Evolutionary conservation across 2,329 filamentous ascomycete species (phyloP).

Genomic region (Diplodia sapinea): DNA sequence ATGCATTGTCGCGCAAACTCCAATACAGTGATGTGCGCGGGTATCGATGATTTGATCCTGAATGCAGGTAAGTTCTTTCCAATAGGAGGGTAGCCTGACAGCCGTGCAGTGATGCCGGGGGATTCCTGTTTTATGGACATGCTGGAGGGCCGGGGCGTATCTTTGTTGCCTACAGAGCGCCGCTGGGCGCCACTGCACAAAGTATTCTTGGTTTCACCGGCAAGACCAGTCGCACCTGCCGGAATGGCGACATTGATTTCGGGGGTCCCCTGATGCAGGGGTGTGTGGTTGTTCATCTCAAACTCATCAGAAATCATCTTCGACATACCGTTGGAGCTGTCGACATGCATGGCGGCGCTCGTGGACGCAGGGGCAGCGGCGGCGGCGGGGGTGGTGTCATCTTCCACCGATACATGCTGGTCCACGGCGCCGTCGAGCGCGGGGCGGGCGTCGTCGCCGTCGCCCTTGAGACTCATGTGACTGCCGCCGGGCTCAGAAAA

Average conservation of each 20-base stretch:
- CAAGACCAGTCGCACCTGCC: neutral
- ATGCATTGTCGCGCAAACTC: slow-evolving; percentile 94
- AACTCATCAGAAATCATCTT: slow-evolving; percentile 24
- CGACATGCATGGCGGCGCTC: neutral
- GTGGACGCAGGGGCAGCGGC: neutral
- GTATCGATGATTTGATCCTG: slow-evolving; percentile 79
- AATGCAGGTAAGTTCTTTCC: slow-evolving; percentile 27
- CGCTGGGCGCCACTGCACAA: neutral
- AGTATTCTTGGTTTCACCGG: slow-evolving; percentile 5
- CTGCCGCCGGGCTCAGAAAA: slow-evolving; percentile 44
- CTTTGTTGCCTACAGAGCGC: slow-evolving; percentile 2
- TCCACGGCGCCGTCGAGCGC: slow-evolving; percentile 18
- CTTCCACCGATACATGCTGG: slow-evolving; percentile 17
- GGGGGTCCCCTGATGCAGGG: slow-evolving; percentile 14
- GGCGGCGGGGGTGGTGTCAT: slow-evolving; percentile 8
- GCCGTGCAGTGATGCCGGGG: slow-evolving; percentile 24
- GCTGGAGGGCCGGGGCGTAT: slow-evolving; percentile 24
- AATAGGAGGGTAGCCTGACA: slow-evolving; percentile 57
- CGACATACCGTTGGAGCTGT: slow-evolving; percentile 32
- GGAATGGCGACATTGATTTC: slow-evolving; percentile 22
- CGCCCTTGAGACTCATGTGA: slow-evolving; percentile 42
- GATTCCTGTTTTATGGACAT: slow-evolving; percentile 30
- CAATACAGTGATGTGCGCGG: slow-evolving; percentile 70
- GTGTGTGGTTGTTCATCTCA: slow-evolving; percentile 23
- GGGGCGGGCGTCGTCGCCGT: slow-evolving; percentile 37